A percentile compares a stretch with the other conserved stretches of the same genome.
Evolutionary conservation across 176 grass and related monocot genomes (phyloP).

Genomic region (Poa annua): DNA sequence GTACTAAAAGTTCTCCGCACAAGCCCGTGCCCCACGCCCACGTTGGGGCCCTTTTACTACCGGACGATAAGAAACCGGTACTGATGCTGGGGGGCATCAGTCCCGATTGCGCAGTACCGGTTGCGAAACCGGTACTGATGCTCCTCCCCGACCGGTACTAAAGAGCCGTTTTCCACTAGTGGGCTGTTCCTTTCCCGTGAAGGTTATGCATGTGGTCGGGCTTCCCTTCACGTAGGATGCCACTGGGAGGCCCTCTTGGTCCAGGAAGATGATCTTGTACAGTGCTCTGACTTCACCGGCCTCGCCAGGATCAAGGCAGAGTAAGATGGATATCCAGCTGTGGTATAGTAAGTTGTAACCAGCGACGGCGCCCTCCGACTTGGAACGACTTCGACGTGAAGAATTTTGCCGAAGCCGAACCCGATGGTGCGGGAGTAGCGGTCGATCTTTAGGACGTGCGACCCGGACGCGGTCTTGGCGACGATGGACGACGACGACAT

Average conservation of each 20-base stretch:
- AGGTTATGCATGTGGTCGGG: too few relatives aligned
- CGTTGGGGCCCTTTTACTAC: too few relatives aligned
- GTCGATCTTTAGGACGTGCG: not conserved
- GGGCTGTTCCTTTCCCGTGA: too few relatives aligned
- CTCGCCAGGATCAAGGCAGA: not conserved
- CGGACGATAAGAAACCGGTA: too few relatives aligned
- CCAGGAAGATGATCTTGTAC: conserved; percentile 2
- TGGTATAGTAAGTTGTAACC: not conserved
- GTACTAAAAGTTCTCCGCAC: too few relatives aligned
- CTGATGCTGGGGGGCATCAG: too few relatives aligned
- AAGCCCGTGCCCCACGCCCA: too few relatives aligned
- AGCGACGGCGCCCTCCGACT: not conserved
- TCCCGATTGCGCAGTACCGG: too few relatives aligned
- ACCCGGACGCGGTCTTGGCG: too few relatives aligned
- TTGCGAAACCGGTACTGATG: too few relatives aligned
- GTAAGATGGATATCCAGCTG: not conserved
- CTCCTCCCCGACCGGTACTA: too few relatives aligned
- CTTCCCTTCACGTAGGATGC: not conserved
- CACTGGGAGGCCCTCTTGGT: not conserved
- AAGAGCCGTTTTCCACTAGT: too few relatives aligned
- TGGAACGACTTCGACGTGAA: not conserved
- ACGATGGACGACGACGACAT: not conserved
- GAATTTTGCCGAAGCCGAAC: not conserved
- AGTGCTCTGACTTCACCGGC: not conserved
- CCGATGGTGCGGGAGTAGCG: not conserved